A percentile compares a stretch with the other conserved stretches of the same genome.
phyloP scores from a whole-genome alignment of 148 eudicot species.

The Drosera capensis region DNA sequence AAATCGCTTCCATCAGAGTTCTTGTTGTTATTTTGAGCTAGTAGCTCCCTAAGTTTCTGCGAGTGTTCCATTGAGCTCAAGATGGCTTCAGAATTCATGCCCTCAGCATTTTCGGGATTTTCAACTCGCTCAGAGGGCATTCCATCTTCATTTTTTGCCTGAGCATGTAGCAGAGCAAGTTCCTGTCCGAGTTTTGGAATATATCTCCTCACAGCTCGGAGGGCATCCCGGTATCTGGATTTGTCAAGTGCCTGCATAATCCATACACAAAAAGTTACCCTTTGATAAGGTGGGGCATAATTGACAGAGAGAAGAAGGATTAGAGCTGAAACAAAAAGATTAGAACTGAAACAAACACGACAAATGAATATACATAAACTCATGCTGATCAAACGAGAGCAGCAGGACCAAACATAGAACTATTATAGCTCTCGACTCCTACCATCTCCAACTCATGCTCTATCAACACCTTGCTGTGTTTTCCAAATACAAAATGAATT shows the following conservation, averaged over 20 bases:
- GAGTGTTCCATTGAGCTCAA: conserved; percentile 23
- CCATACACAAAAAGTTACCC: too few relatives aligned
- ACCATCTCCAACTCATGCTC: too few relatives aligned
- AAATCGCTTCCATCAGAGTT: conserved; percentile 18
- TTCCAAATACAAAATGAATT: too few relatives aligned
- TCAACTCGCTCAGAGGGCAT: conserved; percentile 12
- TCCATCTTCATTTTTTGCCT: conserved; percentile 26
- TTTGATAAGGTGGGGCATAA: neutral
- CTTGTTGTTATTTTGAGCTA: conserved; percentile 32
- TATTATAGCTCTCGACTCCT: too few relatives aligned
- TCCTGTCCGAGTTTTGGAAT: conserved; percentile 85
- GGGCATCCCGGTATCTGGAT: conserved; percentile 62
- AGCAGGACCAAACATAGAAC: too few relatives aligned
- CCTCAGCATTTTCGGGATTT: conserved; percentile 9
- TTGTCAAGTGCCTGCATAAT: conserved; percentile 93
- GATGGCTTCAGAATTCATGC: conserved; percentile 8
- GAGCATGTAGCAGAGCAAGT: conserved; percentile 53
- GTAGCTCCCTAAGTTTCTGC: conserved; percentile 33
- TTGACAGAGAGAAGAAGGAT: neutral
- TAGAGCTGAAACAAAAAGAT: neutral
- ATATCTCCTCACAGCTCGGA: conserved; percentile 60
- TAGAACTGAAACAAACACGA: too few relatives aligned
- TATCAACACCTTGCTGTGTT: too few relatives aligned
- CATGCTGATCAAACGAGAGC: too few relatives aligned
- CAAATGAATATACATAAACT: too few relatives aligned